These are phyloP conservation scores for Pseudonitzschia pungens DNA, from an alignment of 108 stramenopile genomes.

Conservation along the genomic window DNA sequence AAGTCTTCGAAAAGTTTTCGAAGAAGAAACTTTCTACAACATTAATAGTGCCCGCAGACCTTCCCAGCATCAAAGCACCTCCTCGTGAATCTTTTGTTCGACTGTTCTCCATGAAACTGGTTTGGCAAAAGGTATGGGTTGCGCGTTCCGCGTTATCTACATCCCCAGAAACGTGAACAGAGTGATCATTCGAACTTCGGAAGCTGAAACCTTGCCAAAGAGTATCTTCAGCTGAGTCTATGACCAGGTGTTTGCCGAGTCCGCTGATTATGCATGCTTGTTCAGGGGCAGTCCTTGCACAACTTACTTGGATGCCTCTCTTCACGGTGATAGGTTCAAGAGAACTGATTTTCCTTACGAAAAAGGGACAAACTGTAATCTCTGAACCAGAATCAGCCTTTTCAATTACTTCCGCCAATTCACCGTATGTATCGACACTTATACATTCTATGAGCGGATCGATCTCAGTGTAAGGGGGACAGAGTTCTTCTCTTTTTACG, in stretches of 20 bases:
- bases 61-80: constrained; percentile 28
- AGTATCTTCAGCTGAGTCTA: constrained; percentile 9
- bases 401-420: not conserved
- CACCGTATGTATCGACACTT: not conserved
- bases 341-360: constrained; percentile 10
- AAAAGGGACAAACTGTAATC: constrained; percentile 10
- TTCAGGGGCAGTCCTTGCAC: not conserved
- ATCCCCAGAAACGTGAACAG: not conserved
- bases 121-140: constrained; percentile 17
- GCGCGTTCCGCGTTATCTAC: constrained; percentile 5
- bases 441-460: constrained; percentile 10
- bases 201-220: constrained; percentile 9
- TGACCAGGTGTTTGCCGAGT: not conserved
- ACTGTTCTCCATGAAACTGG: constrained; percentile 13
- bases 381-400: not conserved
- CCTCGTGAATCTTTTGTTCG: constrained; percentile 20
- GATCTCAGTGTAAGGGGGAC: constrained; percentile 1
- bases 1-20: constrained; percentile 22
- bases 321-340: not conserved
- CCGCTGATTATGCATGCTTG: not conserved
- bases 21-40: constrained; percentile 19
- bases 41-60: constrained; percentile 22
- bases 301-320: not conserved
- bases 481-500: not conserved
- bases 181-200: constrained; percentile 11